Base-by-base conservation (phyloP, 768 basidiomycete species). In the Lyophyllum atratum region DNA sequence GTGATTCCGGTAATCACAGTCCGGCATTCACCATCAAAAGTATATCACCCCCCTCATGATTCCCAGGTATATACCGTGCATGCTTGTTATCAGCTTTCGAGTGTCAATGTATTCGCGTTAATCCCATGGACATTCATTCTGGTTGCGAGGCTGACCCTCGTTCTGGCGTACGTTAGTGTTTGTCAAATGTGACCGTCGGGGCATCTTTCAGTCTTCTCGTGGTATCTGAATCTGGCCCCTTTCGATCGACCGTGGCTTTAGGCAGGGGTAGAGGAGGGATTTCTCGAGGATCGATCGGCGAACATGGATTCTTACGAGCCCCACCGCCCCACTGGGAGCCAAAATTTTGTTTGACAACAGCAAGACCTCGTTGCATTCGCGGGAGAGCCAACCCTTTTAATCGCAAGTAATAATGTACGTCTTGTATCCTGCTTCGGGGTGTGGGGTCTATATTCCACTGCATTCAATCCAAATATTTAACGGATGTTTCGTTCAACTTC, bases 1-100 rank as follows among this genome's bases (percentile, higher is more conserved):
- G 85, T 10, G 81, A 84, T 65, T 84, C 84, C n/a, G 85, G 83
- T 26, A 80, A 87, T 67, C 61, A 60, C 43, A 83, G 79, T 59
- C 74, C 75, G 1, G 2, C 55, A 50, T 87, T 88, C 64, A 75
- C 70, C 11, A 85, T 86, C 62, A 64, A 56, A 39, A 51, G 43
- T 51, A 64, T 55, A 58, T 40, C 40, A 14, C 54, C 42, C 25
- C n/a, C n/a, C n/a, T n/a, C 46, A 28, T 31, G 44, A 39, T 52
- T n/a, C 31, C 29, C 42, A 47, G 28, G 12, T 22, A 39, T 54
- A 24, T 43, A 49, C 37, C 48, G 43, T 52, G 47, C 45, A 28
- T 57, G 25, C 39, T 24, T 54, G 34, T 43, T n/a, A 39, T 31
- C 19, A 31, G 8, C 39, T 29, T 52, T 21, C 19, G 14, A 31